Evolutionary conservation across 202 grass and related monocot genomes (phyloP), one percentile per base, ranked within the genome.

Genomic region (Carex arenaria): DNA sequence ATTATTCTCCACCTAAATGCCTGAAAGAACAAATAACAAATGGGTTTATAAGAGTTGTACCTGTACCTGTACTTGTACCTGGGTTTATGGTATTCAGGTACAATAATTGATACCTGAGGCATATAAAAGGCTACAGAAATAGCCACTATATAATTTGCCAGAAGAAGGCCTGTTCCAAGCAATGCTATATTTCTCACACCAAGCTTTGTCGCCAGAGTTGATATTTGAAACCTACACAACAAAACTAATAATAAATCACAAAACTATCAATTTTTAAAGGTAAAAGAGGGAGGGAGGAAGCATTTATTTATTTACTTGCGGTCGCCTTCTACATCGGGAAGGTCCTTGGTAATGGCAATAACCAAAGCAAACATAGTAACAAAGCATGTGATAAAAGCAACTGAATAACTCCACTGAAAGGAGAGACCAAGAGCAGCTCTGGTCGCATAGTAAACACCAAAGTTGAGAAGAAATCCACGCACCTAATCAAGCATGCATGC

Each of bases 341-440:
- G 93, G 85, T 99, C 96, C 87, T 99, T 99, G 40, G 96, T 99
- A 90, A 99, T 99, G 86, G 96, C 96, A 91, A 99, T 99, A 73
- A 90, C 96, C 91, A 99, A 85, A 86, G 96, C 93, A 92, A 99
- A 99, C 57, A 99, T 40, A 67, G 96, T 99, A 49, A 99, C 96
- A 20, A 99, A 99, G 81, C 86, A 89, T 80, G 96, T 99, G 85
- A 99, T 95, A 77, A 99, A 99, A 86, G 93, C 91, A 71, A 99
- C 93, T 82, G 93, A 93, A 79, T 81, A 90, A 86, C 96, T 96
- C 93, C 93, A 99, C 70, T 88, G 93, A 84, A 99, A 99, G 84
- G 96, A 68, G 85, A 96, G 93, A 84, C 93, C 96, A 66, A 99
- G 74, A 75, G 96, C 93, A 82, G 91, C 91, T 88, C 89, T 93